Evolutionary conservation across 2,329 filamentous ascomycete species (phyloP).

Genomic region (Fulvia fulva): DNA sequence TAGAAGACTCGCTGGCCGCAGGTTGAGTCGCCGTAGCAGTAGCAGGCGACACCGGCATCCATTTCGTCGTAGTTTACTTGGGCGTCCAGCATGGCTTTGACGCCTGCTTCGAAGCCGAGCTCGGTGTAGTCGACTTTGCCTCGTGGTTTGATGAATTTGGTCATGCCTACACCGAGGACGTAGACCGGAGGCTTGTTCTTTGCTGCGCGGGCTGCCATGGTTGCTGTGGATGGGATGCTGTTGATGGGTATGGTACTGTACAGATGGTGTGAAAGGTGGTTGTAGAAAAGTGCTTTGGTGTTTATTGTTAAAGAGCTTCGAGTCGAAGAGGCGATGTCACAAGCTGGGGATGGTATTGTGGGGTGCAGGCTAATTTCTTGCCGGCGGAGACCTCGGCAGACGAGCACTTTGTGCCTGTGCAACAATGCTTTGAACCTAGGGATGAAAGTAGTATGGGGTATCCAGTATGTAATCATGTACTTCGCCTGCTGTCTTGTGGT

Average conservation of each 20-base stretch:
- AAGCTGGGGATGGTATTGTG: slow-evolving; percentile 5
- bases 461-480: background rate
- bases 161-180: slow-evolving; percentile 96
- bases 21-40: slow-evolving; percentile 94
- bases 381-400: slow-evolving; percentile 9
- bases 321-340: slow-evolving; percentile 10
- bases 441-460: background rate
- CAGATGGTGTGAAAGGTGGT: background rate
- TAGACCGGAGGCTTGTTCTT: slow-evolving; percentile 49
- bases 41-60: slow-evolving; percentile 89
- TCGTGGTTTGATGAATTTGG: slow-evolving; percentile 96
- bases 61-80: slow-evolving; percentile 96
- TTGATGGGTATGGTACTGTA: background rate
- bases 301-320: background rate
- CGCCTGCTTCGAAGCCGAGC: slow-evolving; percentile 84
- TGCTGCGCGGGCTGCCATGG: slow-evolving; percentile 24
- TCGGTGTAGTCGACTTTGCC: slow-evolving; percentile 93
- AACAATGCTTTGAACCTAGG: background rate
- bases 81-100: slow-evolving; percentile 80
- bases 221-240: slow-evolving; percentile 6
- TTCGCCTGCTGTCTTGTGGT: background rate
- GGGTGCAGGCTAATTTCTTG: slow-evolving; percentile 5
- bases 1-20: slow-evolving; percentile 97
- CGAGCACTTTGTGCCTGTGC: background rate
- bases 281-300: background rate